Percentiles rank a stretch among this genome's conserved stretches.
Conservation (phyloP, 352 stramenopile genomes). For the Phytophthora fragariae region DNA sequence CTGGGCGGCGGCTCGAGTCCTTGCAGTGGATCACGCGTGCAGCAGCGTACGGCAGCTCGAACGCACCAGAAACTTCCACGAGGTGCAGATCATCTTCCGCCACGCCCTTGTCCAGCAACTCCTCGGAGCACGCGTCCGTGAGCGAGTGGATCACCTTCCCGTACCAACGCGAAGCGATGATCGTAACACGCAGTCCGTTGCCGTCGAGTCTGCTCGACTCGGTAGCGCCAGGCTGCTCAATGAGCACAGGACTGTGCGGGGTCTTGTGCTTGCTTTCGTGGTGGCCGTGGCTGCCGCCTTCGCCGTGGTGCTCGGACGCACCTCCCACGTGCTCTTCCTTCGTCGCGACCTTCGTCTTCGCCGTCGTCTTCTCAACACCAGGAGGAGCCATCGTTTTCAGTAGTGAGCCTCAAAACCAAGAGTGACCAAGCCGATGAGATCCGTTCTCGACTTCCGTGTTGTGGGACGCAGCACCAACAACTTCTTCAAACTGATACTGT, state of each 20-base stretch:
- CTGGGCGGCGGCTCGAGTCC: constrained; percentile 74
- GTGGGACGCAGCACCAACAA: constrained; percentile 4
- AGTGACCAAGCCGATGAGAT: not conserved
- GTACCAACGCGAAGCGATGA: constrained; percentile 76
- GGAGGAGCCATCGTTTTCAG: constrained; percentile 24
- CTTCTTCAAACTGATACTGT: not conserved
- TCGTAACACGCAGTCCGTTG: constrained; percentile 53
- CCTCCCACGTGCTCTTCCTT: constrained; percentile 19
- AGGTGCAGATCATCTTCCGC: constrained; percentile 48
- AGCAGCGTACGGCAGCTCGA: constrained; percentile 95
- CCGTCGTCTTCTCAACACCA: constrained; percentile 19
- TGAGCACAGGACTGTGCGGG: constrained; percentile 41
- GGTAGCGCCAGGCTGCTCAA: constrained; percentile 43
- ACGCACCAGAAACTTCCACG: constrained; percentile 92
- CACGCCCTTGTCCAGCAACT: constrained; percentile 70
- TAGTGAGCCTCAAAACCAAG: constrained; percentile 14
- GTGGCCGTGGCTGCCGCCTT: constrained; percentile 12
- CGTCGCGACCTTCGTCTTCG: constrained; percentile 25
- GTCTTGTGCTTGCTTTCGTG: constrained; percentile 30
- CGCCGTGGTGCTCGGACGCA: not conserved
- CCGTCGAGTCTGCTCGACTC: constrained; percentile 38
- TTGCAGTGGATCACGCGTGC: constrained; percentile 77
- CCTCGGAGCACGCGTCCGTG: constrained; percentile 54
- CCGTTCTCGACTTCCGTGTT: not conserved
- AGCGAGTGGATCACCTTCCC: constrained; percentile 59